Evolutionary conservation across 108 stramenopile genomes (phyloP).

Genomic region (Aureococcus anophagefferens): DNA sequence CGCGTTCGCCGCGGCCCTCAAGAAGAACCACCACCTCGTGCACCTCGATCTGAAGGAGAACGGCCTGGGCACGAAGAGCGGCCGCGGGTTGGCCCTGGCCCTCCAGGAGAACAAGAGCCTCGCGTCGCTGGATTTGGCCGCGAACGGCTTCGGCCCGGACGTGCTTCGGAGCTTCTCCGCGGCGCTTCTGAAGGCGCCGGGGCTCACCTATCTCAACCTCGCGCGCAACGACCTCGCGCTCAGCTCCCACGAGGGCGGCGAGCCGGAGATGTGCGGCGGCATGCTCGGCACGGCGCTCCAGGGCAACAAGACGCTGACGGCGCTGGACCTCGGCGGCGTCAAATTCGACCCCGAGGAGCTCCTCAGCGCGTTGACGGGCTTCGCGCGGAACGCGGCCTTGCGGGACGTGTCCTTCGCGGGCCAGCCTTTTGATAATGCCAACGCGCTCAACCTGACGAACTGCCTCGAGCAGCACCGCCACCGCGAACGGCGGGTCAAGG

Average conservation of each 20-base stretch:
- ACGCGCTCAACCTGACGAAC: slow-evolving; percentile 3
- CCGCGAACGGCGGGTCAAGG: neutral
- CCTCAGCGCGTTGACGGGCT: neutral
- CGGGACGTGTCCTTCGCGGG: neutral
- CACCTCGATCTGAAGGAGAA: slow-evolving; percentile 8
- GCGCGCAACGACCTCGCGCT: slow-evolving; percentile 6
- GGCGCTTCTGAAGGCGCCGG: neutral
- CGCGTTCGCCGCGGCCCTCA: slow-evolving; percentile 2
- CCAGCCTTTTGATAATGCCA: slow-evolving; percentile 6
- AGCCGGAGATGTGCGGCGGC: neutral
- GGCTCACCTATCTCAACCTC: slow-evolving; percentile 11
- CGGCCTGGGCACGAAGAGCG: slow-evolving; percentile 6
- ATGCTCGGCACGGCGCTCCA: slow-evolving; percentile 3
- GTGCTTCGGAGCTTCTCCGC: slow-evolving; percentile 3
- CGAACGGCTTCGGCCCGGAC: slow-evolving; percentile 17
- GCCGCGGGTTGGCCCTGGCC: slow-evolving; percentile 5
- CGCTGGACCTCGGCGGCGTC: slow-evolving; percentile 3
- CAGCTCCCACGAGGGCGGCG: slow-evolving; percentile 3
- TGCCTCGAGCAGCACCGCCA: neutral
- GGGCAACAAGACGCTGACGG: slow-evolving; percentile 1
- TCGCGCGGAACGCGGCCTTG: slow-evolving; percentile 10
- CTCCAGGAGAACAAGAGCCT: slow-evolving; percentile 8
- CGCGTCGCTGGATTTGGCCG: neutral
- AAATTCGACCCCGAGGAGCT: neutral
- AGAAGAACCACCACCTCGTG: slow-evolving; percentile 3